Conservation (phyloP, 2,329 filamentous ascomycete genomes). For the Aspergillus neotritici region DNA sequence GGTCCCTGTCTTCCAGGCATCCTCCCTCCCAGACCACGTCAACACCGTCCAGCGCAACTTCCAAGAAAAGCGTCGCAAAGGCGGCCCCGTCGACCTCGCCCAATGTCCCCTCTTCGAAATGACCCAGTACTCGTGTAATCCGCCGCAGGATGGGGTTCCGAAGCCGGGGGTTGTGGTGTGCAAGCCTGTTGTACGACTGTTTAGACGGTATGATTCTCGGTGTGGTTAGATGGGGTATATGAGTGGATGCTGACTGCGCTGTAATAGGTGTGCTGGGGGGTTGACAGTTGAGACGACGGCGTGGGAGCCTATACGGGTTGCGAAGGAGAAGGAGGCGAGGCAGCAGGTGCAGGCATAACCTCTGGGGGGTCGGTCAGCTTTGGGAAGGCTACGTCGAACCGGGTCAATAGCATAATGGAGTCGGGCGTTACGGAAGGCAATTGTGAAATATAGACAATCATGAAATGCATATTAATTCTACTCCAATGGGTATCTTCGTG, state of each 20-base stretch:
- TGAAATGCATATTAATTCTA: slow-evolving; percentile 12
- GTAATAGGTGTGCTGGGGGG: slow-evolving; percentile 44
- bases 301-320: slow-evolving; percentile 45
- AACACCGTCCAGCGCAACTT: slow-evolving; percentile 42
- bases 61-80: slow-evolving; percentile 49
- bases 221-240: background rate
- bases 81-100: slow-evolving; percentile 45
- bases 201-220: slow-evolving; percentile 47
- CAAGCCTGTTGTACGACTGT: slow-evolving; percentile 53
- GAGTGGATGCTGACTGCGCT: slow-evolving; percentile 8
- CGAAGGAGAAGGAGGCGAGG: slow-evolving; percentile 28
- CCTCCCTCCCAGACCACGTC: slow-evolving; percentile 47
- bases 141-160: slow-evolving; percentile 41
- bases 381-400: slow-evolving; percentile 7
- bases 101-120: slow-evolving; percentile 55
- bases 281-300: slow-evolving; percentile 58
- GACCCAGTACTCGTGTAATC: slow-evolving; percentile 58
- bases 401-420: too few species aligned
- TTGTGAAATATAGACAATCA: too few species aligned
- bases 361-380: slow-evolving; percentile 10
- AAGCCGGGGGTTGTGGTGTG: slow-evolving; percentile 46
- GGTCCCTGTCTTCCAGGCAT: slow-evolving; percentile 48
- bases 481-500: slow-evolving; percentile 29
- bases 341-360: too few species aligned
- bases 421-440: too few species aligned